Evolutionary conservation across 2,329 filamentous ascomycete species (phyloP).

Genomic region (Aspergillaceae sp.): DNA sequence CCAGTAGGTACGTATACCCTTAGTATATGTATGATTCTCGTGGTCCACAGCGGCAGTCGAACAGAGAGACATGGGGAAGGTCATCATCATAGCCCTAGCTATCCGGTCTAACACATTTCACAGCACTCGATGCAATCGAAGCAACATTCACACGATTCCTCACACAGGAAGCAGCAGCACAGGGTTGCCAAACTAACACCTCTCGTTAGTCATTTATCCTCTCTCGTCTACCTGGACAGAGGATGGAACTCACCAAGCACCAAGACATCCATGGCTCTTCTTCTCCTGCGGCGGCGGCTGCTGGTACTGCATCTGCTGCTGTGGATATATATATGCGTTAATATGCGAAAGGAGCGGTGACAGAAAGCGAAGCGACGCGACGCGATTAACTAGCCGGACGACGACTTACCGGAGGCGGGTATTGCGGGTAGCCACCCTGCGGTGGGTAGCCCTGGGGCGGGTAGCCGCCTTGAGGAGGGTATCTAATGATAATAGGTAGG

Average conservation of each 20-base stretch:
- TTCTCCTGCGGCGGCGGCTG: constrained; percentile 41
- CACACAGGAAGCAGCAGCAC: constrained; percentile 57
- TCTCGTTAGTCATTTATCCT: constrained; percentile 10
- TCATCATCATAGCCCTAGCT: too few species aligned
- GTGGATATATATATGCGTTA: not conserved
- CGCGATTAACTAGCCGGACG: not conserved
- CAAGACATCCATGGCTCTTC: constrained; percentile 45
- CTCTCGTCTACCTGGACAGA: not conserved
- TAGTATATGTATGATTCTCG: too few species aligned
- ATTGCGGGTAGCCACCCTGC: constrained; percentile 15
- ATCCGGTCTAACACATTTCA: constrained; percentile 25
- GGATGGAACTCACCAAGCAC: constrained; percentile 37
- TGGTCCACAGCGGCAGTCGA: too few species aligned
- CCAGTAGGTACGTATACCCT: too few species aligned
- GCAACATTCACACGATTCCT: constrained; percentile 57
- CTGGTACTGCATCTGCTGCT: constrained; percentile 41
- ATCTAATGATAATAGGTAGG: not conserved
- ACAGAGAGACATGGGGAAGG: too few species aligned
- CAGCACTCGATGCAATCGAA: constrained; percentile 52
- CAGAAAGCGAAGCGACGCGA: too few species aligned
- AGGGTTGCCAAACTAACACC: constrained; percentile 43
- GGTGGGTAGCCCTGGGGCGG: constrained; percentile 20
- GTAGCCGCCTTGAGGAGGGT: constrained; percentile 25
- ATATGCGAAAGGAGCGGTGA: too few species aligned
- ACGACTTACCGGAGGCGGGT: constrained; percentile 21